Percentiles rank a stretch among this genome's conserved stretches.
Conservation (phyloP, 306 rosid genomes). For the Lathyrus tuberosus region DNA sequence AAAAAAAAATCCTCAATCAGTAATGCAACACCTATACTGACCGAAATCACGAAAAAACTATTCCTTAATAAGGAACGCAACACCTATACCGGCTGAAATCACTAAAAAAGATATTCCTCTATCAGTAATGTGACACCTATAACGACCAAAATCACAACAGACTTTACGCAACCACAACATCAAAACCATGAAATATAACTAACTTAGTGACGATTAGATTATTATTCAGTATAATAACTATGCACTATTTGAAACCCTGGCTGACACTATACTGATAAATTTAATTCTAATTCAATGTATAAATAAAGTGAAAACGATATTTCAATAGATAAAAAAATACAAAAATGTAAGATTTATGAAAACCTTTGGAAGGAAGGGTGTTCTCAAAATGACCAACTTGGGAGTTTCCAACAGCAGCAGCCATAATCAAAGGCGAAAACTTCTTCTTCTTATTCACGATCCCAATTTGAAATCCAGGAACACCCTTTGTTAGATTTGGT, state of each 20-base stretch:
- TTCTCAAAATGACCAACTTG: slow-evolving; percentile 49
- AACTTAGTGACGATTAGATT: too few relatives aligned
- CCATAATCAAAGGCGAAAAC: slow-evolving; percentile 31
- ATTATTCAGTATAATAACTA: too few relatives aligned
- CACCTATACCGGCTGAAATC: too few relatives aligned
- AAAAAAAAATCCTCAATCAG: too few relatives aligned
- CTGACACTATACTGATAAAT: background rate
- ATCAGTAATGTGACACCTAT: too few relatives aligned
- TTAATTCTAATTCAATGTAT: background rate
- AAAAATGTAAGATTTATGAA: background rate
- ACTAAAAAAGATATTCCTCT: too few relatives aligned
- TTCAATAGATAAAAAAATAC: background rate
- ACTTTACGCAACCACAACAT: too few relatives aligned
- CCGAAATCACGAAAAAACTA: too few relatives aligned
- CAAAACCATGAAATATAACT: too few relatives aligned
- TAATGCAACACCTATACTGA: too few relatives aligned
- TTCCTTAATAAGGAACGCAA: too few relatives aligned
- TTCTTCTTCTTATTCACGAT: slow-evolving; percentile 36
- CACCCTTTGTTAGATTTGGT: slow-evolving; percentile 36
- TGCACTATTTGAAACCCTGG: background rate
- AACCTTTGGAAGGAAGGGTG: slow-evolving; percentile 62
- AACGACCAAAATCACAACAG: too few relatives aligned
- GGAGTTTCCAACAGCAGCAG: slow-evolving; percentile 48
- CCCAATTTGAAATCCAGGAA: slow-evolving; percentile 33
- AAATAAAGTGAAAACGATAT: background rate